Evolutionary conservation across 495 filamentous ascomycete species (phyloP), one percentile per base, ranked within the genome.

Genomic region (Hypoxylon fragiforme): DNA sequence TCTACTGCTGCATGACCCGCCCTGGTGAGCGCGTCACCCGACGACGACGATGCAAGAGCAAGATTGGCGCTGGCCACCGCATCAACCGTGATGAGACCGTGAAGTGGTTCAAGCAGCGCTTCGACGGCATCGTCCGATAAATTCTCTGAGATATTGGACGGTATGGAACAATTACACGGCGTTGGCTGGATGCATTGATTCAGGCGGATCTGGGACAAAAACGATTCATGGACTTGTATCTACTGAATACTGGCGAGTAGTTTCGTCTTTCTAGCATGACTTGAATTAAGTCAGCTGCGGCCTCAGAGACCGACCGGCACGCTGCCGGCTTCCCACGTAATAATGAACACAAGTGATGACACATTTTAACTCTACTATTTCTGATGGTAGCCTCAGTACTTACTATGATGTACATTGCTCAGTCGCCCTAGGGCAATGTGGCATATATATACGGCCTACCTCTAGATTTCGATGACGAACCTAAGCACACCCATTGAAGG

Each of bases 1-100:
- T 99, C 85, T 99, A 96, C 88, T 90, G 86, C 88, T 97, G 92
- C 90, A 99, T 99, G 95, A 78, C 90, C 81, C 91, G 95, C 66
- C 95, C 92, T 56, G 95, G 95, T 80, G 90, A 95, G 84, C 91
- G 94, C 73, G 91, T 99, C 72, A 85, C 91, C 73, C 91, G 89
- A 81, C 91, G 95, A 67, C 86, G 92, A 70, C 90, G 92, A 68
- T 83, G 79, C 82, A 88, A 95, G 83, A 79, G 85, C 79, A 79
- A 77, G 66, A 85, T 99, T 70, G 95, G 95, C 70, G 72, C 87
- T 67, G 79, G 78, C 72, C 95, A 99, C 87, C 85, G 86, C 67
- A 96, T 99, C 84, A 89, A 82, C 83, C 85, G 88, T 67, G 75
- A 77, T 56, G 95, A 99, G 84, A 96, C 92, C 65, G 82, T 97